Conservation (phyloP, 768 basidiomycete genomes). For the Ramaria sp. region DNA sequence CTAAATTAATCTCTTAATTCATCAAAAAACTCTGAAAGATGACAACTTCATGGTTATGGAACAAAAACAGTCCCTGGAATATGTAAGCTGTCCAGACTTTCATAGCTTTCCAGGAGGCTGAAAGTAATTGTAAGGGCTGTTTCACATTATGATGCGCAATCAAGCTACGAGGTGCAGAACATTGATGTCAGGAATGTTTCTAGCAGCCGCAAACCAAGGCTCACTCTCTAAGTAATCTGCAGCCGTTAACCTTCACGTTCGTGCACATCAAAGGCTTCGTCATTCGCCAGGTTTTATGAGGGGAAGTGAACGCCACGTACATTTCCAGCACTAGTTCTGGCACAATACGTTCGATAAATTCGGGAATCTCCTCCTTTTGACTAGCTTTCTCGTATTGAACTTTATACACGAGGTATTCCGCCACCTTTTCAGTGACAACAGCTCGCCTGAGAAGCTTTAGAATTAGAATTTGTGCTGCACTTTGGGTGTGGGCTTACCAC, state of each 20-base stretch:
- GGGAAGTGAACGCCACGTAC: constrained; percentile 36
- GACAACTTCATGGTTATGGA: background rate
- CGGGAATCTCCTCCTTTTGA: constrained; percentile 73
- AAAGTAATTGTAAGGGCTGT: too few species aligned
- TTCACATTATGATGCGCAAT: constrained; percentile 27
- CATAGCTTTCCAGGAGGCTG: too few species aligned
- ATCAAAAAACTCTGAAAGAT: background rate
- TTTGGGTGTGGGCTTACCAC: background rate
- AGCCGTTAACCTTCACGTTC: constrained; percentile 19
- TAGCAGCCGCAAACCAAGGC: background rate
- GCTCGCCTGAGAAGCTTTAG: constrained; percentile 20
- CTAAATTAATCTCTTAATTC: background rate
- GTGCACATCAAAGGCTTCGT: background rate
- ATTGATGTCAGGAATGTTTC: background rate
- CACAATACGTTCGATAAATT: constrained; percentile 73
- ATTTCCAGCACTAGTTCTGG: constrained; percentile 85
- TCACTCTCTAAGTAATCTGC: constrained; percentile 22
- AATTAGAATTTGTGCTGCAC: background rate
- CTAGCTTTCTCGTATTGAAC: constrained; percentile 61
- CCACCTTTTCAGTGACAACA: constrained; percentile 74
- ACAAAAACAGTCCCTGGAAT: background rate
- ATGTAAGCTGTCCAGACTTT: background rate
- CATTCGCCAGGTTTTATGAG: background rate
- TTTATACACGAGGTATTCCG: constrained; percentile 87
- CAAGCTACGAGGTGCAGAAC: background rate